Evolutionary conservation across 2,329 filamentous ascomycete species (phyloP).

Genomic region (Aspergillus bombycis): DNA sequence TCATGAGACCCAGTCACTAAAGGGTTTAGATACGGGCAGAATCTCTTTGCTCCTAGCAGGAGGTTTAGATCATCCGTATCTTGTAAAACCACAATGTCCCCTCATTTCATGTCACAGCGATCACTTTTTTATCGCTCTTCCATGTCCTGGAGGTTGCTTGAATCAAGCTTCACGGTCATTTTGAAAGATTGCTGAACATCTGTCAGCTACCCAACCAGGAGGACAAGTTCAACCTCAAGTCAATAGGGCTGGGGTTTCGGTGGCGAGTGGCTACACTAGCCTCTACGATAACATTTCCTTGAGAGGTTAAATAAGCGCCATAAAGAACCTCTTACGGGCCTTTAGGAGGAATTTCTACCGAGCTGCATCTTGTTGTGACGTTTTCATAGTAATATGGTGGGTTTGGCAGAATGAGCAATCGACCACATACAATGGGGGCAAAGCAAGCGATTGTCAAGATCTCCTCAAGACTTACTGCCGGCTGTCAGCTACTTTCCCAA

Average conservation of each 20-base stretch:
- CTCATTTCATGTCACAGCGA: not conserved
- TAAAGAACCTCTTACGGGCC: not conserved
- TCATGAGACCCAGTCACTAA: not conserved
- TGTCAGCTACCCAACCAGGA: not conserved
- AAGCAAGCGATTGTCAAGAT: not conserved
- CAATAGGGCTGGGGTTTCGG: not conserved
- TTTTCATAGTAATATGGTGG: not conserved
- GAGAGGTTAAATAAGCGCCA: not conserved
- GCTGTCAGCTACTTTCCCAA: not conserved
- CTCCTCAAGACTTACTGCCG: not conserved
- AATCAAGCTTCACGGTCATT: not conserved
- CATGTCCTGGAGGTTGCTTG: not conserved
- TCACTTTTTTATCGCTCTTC: not conserved
- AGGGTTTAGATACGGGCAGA: not conserved
- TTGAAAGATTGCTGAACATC: not conserved
- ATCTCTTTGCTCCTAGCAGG: not conserved
- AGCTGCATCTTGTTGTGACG: not conserved
- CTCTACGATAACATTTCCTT: not conserved
- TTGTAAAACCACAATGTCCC: not conserved
- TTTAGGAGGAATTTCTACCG: not conserved
- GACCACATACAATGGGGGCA: not conserved
- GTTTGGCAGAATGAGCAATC: not conserved
- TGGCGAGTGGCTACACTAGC: not conserved
- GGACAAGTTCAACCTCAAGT: not conserved
- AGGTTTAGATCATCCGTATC: not conserved